phyloP scores from a whole-genome alignment of 371 early-diverging fungal species.

The Rhizopus stolonifer region DNA sequence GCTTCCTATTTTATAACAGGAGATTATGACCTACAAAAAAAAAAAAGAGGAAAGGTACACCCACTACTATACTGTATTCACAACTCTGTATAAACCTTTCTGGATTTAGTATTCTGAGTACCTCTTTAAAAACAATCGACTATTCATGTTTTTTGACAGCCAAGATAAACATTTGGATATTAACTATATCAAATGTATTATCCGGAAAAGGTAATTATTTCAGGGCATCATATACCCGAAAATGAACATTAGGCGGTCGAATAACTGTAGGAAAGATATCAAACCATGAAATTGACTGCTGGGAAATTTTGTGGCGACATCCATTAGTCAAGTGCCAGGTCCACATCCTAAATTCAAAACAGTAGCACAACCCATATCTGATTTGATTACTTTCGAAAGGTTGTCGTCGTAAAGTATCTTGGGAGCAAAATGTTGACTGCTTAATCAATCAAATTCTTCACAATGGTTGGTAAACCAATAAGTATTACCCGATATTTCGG shows the following conservation, averaged over 20 bases:
- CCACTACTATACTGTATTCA: conserved; percentile 45
- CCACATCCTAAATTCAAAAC: conserved; percentile 55
- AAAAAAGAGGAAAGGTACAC: background rate
- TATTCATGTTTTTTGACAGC: conserved; percentile 52
- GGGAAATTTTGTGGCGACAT: conserved; percentile 56
- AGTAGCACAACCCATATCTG: conserved; percentile 6
- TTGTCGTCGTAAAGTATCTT: conserved; percentile 17
- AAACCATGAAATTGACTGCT: conserved; percentile 48
- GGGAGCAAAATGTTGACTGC: conserved; percentile 36
- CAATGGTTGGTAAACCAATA: conserved; percentile 45
- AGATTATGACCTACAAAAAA: background rate
- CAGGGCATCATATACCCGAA: conserved; percentile 43
- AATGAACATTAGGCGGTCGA: conserved; percentile 45
- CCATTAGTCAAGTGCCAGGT: conserved; percentile 58
- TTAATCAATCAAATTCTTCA: conserved; percentile 40
- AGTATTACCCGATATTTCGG: too few species aligned
- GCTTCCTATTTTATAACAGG: conserved; percentile 22
- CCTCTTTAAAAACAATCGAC: conserved; percentile 45
- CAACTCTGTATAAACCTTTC: conserved; percentile 56
- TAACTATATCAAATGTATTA: conserved; percentile 59
- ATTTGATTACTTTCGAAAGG: background rate
- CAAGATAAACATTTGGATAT: conserved; percentile 53
- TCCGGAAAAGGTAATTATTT: conserved; percentile 55
- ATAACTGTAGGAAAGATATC: conserved; percentile 51
- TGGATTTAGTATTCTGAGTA: conserved; percentile 52